Base-by-base conservation (phyloP, 2,329 filamentous ascomycete genomes). In the Neofusicoccum sp. region DNA sequence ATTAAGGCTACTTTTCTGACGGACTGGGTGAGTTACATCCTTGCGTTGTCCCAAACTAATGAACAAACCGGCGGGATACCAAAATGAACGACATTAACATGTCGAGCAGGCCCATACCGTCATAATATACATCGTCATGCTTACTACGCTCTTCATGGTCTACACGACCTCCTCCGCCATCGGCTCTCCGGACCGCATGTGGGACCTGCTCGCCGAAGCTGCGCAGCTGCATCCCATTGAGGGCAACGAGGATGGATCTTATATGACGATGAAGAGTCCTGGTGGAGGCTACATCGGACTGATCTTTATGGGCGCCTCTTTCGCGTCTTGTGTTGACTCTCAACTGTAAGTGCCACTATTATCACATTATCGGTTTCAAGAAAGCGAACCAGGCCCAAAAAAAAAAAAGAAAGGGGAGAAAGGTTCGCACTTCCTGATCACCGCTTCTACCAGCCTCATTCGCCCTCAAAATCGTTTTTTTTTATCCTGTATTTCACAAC, bases 191-290 rank as follows among this genome's bases (percentile, higher is more conserved):
- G 77, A 75, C 0, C 74, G 79, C 1, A 73, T 87, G 3, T 87
- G 80, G 48, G 81, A 85, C 5, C 76, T 85, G 0, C 72, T 86
- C 11, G 73, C 80, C 5, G 75, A 78, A 3, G 80, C 81, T 0
- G 79, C 78, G 0, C 68, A 72, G 5, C 72, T 74, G 0, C 75
- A 81, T 41, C 83, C 83, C 0, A 80, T 86, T 0, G 70, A 74
- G 0, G 84, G 83, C 0, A 86, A 86, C 41, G 71, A 83, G n/a
- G 70, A 78, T 16, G 84, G 84, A 0, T 82, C 81, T 0, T 85
- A 84, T 63, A 66, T 87, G 60, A 86, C 85, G 0, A 83, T 87
- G 82, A 84, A 79, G 0, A 84, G 82, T 2, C 81, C 83, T 52
- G 56, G 82, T 74, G 81, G 77, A 2, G 60, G 60, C 4, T 62